A percentile compares a stretch with the other conserved stretches of the same genome.
Conservation (phyloP, 164 flowering plant species). For the Houttuynia cordata region DNA sequence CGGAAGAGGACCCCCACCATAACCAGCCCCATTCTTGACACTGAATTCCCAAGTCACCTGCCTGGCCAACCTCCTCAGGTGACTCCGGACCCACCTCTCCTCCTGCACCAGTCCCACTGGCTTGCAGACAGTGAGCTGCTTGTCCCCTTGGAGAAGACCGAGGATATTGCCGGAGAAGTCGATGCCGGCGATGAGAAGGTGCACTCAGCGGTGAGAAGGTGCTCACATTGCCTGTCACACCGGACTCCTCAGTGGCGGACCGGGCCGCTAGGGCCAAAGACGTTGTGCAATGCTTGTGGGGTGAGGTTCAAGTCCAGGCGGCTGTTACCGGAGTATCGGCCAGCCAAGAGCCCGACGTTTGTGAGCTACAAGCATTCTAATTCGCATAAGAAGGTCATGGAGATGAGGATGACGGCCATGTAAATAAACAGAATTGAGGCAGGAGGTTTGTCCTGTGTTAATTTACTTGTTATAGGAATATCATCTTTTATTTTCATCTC, state of each 20-base stretch:
- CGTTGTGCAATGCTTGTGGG: constrained; percentile 74
- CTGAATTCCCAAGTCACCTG: constrained; percentile 15
- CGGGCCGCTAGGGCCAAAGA: constrained; percentile 66
- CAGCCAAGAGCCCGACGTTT: constrained; percentile 70
- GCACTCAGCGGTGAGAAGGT: constrained; percentile 27
- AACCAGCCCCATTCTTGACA: constrained; percentile 8
- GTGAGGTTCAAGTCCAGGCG: constrained; percentile 65
- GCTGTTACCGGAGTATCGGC: constrained; percentile 68
- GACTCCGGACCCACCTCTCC: constrained; percentile 27
- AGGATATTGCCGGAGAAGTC: constrained; percentile 6
- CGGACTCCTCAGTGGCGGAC: constrained; percentile 73
- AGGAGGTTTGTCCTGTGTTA: too few species aligned
- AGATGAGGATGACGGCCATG: constrained; percentile 34
- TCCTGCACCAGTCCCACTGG: constrained; percentile 50
- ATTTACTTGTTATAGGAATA: too few species aligned
- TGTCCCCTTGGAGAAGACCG: constrained; percentile 17
- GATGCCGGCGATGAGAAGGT: constrained; percentile 5
- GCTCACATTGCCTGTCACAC: constrained; percentile 56
- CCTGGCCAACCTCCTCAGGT: constrained; percentile 10
- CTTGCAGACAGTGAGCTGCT: constrained; percentile 56
- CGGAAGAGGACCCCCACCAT: constrained; percentile 21
- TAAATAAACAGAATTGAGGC: too few species aligned
- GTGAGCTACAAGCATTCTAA: constrained; percentile 57
- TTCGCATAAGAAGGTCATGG: constrained; percentile 61
- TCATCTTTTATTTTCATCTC: too few species aligned